A percentile compares a stretch with the other conserved stretches of the same genome.
These are phyloP conservation scores for Phialophora macrospora DNA, from an alignment of 2,329 filamentous ascomycete genomes.

Conservation along the genomic window DNA sequence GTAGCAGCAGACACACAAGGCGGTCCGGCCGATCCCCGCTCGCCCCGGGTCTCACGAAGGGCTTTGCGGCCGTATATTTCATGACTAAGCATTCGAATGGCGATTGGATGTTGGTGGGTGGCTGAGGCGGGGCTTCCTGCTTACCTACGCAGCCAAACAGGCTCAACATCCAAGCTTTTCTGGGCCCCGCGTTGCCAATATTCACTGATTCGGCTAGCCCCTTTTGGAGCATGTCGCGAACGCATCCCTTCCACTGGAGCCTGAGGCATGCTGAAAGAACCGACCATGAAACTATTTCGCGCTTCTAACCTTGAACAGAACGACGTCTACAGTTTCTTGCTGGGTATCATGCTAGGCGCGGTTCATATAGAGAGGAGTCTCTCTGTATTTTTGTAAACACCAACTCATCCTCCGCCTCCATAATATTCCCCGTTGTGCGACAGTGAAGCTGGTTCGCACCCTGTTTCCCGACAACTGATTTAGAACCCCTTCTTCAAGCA, in stretches of 20 bases:
- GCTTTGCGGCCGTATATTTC: neutral
- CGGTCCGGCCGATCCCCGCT: neutral
- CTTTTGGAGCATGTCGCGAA: constrained; percentile 20
- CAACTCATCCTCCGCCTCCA: neutral
- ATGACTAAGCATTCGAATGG: neutral
- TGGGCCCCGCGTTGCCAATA: constrained; percentile 7
- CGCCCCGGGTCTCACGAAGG: no score
- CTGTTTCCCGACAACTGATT: neutral
- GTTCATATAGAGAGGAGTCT: neutral
- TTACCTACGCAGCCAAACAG: neutral
- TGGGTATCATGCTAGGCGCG: neutral
- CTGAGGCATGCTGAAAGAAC: constrained; percentile 10
- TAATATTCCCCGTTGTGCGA: neutral
- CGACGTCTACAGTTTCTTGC: neutral
- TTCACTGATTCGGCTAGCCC: constrained; percentile 2
- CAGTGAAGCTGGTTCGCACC: neutral
- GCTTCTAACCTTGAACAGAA: constrained; percentile 16
- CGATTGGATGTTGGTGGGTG: neutral
- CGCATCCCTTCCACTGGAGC: neutral
- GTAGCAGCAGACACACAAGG: neutral
- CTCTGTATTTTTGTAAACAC: neutral
- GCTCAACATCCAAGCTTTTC: constrained; percentile 13
- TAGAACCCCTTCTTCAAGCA: neutral
- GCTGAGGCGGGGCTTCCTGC: neutral
- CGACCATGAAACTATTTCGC: constrained; percentile 13